A percentile compares a stretch with the other conserved stretches of the same genome.
These are phyloP conservation scores for Paramyrothecium sp. DNA, from an alignment of 2,329 filamentous ascomycete species.

Conservation along the genomic window DNA sequence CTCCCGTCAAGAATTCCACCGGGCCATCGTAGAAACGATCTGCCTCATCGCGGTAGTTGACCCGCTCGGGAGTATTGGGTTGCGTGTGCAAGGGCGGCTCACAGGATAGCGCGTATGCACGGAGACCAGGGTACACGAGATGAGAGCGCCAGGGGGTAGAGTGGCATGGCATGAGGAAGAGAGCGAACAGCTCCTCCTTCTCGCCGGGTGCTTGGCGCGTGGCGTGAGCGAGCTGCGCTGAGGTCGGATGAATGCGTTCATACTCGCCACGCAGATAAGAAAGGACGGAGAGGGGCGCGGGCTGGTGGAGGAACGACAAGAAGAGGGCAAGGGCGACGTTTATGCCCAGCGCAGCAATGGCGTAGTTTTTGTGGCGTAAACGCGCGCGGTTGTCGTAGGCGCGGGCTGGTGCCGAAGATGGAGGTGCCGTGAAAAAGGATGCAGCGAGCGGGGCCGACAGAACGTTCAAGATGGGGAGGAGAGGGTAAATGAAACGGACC, in stretches of 20 bases:
- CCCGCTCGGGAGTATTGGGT: constrained; percentile 60
- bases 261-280: constrained; percentile 74
- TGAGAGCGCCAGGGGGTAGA: constrained; percentile 93
- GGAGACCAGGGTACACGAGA: constrained; percentile 70
- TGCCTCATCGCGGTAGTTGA: constrained; percentile 79
- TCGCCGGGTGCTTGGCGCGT: constrained; percentile 23
- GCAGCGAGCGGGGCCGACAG: constrained; percentile 68
- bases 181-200: constrained; percentile 56
- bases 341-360: constrained; percentile 56
- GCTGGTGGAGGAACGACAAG: constrained; percentile 74
- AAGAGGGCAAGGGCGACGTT: constrained; percentile 75
- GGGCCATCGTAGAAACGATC: constrained; percentile 81
- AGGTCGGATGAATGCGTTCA: constrained; percentile 50
- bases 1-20: constrained; percentile 49
- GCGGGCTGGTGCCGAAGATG: constrained; percentile 23
- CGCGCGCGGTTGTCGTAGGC: constrained; percentile 20
- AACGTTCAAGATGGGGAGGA: constrained; percentile 83
- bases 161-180: constrained; percentile 94
- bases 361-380: constrained; percentile 53
- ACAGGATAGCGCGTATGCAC: constrained; percentile 84
- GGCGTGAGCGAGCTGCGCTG: constrained; percentile 16
- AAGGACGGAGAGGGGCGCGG: constrained; percentile 74
- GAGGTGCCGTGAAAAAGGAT: constrained; percentile 57
- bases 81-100: constrained; percentile 76
- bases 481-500: constrained; percentile 92